Evolutionary conservation across 2,329 filamentous ascomycete genomes (phyloP).

Genomic region (Diaporthe australafricana): DNA sequence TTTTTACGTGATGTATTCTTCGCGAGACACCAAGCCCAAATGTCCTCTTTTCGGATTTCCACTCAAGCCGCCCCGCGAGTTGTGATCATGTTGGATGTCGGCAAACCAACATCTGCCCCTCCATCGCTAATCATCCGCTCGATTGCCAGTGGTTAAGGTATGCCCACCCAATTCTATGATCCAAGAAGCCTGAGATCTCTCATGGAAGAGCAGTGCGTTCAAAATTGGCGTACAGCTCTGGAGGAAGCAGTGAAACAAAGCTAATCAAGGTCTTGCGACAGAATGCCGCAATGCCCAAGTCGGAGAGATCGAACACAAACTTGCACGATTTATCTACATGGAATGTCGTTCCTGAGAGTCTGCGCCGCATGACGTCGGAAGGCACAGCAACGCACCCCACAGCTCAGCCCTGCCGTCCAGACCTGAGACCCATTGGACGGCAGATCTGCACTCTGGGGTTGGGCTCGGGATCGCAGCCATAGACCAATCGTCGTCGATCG

Average conservation of each 20-base stretch:
- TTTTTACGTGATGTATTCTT: neutral
- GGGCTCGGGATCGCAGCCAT: conserved; percentile 9
- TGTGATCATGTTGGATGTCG: too few relatives aligned
- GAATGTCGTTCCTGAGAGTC: neutral
- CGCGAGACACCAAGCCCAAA: neutral
- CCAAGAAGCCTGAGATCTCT: neutral
- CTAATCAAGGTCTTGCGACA: neutral
- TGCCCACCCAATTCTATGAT: neutral
- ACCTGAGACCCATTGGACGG: neutral
- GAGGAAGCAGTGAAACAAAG: neutral
- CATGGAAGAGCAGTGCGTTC: neutral
- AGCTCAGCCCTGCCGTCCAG: neutral
- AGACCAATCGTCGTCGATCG: conserved; percentile 9
- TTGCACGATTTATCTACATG: neutral
- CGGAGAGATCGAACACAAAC: neutral
- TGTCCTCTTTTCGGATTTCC: neutral
- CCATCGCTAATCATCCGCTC: too few relatives aligned
- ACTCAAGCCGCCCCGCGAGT: neutral
- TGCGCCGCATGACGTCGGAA: neutral
- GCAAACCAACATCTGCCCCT: too few relatives aligned
- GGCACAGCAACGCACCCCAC: neutral
- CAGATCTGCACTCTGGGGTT: conserved; percentile 5
- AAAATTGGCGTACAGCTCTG: too few relatives aligned
- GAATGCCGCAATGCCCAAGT: neutral
- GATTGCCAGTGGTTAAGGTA: neutral